Percentiles rank a stretch among this genome's conserved stretches.
Evolutionary conservation across 306 rosid genomes (phyloP).

Genomic region (Lotus japonicus): DNA sequence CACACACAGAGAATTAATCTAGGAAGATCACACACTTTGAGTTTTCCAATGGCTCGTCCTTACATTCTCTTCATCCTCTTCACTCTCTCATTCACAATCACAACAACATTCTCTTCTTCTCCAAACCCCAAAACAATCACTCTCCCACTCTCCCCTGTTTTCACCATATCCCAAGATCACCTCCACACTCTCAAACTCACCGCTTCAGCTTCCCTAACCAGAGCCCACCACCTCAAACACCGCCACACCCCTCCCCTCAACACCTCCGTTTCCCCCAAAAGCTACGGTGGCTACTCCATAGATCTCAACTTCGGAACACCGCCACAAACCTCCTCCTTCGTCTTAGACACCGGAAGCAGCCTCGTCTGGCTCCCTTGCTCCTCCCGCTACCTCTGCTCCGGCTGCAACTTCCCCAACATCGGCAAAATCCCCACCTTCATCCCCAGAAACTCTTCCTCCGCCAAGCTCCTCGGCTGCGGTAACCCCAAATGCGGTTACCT

Average conservation of each 20-base stretch:
- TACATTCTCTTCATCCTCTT: not conserved
- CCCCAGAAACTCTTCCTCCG: conserved; percentile 56
- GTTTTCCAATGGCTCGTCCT: conserved; percentile 19
- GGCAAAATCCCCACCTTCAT: conserved; percentile 49
- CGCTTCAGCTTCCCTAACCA: conserved; percentile 50
- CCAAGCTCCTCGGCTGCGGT: conserved; percentile 53
- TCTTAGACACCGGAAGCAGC: conserved; percentile 84
- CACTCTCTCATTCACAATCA: conserved; percentile 23
- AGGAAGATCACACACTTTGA: not conserved
- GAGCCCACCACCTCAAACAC: conserved; percentile 71
- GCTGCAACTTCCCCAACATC: conserved; percentile 57
- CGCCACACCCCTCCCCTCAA: conserved; percentile 12
- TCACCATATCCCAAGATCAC: conserved; percentile 42
- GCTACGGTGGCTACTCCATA: conserved; percentile 80
- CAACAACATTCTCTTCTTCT: conserved; percentile 23
- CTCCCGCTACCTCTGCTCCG: conserved; percentile 60
- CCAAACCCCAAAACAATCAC: conserved; percentile 31
- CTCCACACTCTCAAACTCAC: conserved; percentile 34
- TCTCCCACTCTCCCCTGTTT: conserved; percentile 39
- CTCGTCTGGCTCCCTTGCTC: conserved; percentile 92
- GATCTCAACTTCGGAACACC: conserved; percentile 75
- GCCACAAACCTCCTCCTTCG: conserved; percentile 46
- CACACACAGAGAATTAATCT: too few relatives aligned
- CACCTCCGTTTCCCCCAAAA: conserved; percentile 35
- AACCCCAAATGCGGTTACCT: conserved; percentile 68